A percentile compares a stretch with the other conserved stretches of the same genome.
These are phyloP conservation scores for Amaranthus hypochondriacus DNA, from an alignment of 148 eudicot species.

Conservation along the genomic window DNA sequence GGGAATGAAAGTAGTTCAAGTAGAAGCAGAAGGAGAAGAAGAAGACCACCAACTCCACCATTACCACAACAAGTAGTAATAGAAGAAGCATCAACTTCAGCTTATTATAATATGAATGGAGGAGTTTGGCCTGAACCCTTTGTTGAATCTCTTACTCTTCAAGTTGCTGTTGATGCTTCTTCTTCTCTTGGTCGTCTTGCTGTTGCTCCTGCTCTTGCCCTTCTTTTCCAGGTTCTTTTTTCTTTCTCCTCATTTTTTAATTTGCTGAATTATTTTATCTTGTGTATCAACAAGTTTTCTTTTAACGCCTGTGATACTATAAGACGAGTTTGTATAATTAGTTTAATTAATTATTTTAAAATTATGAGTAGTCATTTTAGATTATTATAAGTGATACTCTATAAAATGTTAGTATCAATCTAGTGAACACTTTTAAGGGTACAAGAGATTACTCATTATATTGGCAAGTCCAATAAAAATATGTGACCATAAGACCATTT, in stretches of 20 bases:
- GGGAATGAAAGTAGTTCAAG: constrained; percentile 12
- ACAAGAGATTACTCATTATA: too few species aligned
- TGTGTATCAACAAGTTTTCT: too few species aligned
- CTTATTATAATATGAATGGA: constrained; percentile 23
- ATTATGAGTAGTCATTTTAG: too few species aligned
- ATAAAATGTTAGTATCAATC: too few species aligned
- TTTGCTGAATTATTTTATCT: too few species aligned
- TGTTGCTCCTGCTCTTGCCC: constrained; percentile 60
- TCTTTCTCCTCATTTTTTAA: neutral
- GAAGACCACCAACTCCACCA: constrained; percentile 15
- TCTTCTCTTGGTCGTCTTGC: constrained; percentile 47
- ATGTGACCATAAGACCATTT: too few species aligned
- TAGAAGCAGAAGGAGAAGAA: constrained; percentile 17
- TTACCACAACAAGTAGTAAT: neutral
- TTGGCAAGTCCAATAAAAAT: too few species aligned
- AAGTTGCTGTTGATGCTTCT: constrained; percentile 58
- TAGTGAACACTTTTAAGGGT: too few species aligned
- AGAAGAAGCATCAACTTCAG: constrained; percentile 39
- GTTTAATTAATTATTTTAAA: too few species aligned
- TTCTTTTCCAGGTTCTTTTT: constrained; percentile 61
- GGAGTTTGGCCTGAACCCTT: constrained; percentile 90
- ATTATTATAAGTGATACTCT: too few species aligned
- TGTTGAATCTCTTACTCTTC: constrained; percentile 62
- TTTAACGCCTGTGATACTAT: too few species aligned
- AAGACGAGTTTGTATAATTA: too few species aligned